Evolutionary conservation across 176 grass and related monocot genomes (phyloP).

Genomic region (Oryza meridionalis): DNA sequence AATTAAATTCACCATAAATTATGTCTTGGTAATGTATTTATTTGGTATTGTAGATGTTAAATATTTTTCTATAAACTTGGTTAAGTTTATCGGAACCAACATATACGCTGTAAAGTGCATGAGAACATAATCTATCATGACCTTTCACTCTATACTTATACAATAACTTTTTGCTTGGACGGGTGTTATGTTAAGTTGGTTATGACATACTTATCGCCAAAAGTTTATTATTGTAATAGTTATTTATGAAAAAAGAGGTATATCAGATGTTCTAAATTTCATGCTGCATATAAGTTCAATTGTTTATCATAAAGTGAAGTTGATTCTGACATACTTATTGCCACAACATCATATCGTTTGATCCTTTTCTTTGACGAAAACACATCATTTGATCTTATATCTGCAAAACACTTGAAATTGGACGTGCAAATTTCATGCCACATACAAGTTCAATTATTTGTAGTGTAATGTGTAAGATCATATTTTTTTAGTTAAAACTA

Average conservation of each 20-base stretch:
- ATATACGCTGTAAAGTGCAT: neutral
- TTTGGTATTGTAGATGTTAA: no score
- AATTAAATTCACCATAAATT: no score
- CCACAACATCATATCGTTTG: neutral
- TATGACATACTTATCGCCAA: slow-evolving; percentile 14
- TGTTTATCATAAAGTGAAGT: slow-evolving; percentile 1
- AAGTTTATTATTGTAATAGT: slow-evolving; percentile 1
- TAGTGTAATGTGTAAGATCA: slow-evolving; percentile 21
- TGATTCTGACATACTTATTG: neutral
- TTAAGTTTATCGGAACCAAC: slow-evolving; percentile 24
- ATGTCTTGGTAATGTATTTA: no score
- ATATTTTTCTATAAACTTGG: no score
- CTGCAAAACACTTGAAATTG: neutral
- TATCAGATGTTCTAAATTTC: slow-evolving; percentile 11
- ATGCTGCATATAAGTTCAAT: slow-evolving; percentile 25
- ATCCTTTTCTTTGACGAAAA: neutral
- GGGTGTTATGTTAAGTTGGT: slow-evolving; percentile 15
- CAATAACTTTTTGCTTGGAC: neutral
- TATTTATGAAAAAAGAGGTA: neutral
- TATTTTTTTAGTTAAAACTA: slow-evolving; percentile 15
- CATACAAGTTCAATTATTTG: slow-evolving; percentile 24
- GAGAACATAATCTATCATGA: slow-evolving; percentile 18
- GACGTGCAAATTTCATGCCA: slow-evolving; percentile 11
- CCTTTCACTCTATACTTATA: slow-evolving; percentile 18
- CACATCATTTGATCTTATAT: neutral